These are phyloP conservation scores for Lepiota venenata DNA, from an alignment of 768 basidiomycete genomes.

Conservation along the genomic window DNA sequence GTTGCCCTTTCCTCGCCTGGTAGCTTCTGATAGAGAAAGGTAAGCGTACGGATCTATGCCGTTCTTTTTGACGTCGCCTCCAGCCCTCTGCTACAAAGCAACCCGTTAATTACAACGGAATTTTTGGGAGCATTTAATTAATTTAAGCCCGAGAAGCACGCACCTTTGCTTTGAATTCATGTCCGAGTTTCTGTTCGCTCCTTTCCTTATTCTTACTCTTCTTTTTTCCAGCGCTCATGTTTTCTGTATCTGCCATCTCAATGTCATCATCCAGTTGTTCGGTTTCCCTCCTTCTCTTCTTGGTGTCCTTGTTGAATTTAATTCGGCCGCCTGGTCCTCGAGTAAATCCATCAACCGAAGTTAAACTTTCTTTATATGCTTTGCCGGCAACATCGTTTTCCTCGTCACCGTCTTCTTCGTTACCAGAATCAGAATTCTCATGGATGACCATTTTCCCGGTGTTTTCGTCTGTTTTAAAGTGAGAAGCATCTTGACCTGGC, in stretches of 20 bases:
- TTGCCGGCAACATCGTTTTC: conserved; percentile 54
- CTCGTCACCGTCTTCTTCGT: conserved; percentile 34
- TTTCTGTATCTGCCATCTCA: conserved; percentile 74
- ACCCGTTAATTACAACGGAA: conserved; percentile 9
- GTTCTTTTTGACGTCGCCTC: conserved; percentile 88
- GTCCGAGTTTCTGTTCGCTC: conserved; percentile 54
- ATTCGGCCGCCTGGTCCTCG: conserved; percentile 80
- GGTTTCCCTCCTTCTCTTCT: conserved; percentile 79
- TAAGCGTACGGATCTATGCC: conserved; percentile 94
- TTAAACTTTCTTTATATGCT: conserved; percentile 81
- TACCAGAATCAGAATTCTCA: conserved; percentile 48
- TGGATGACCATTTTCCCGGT: conserved; percentile 79
- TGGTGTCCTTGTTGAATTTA: conserved; percentile 97
- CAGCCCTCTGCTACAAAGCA: conserved; percentile 69
- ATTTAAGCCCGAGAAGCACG: conserved; percentile 19
- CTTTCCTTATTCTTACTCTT: conserved; percentile 47
- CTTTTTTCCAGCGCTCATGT: conserved; percentile 37
- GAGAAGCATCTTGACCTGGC: conserved; percentile 82
- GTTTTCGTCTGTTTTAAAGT: conserved; percentile 85
- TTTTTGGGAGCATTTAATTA: not conserved
- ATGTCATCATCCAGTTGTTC: conserved; percentile 55
- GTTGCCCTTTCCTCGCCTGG: conserved; percentile 52
- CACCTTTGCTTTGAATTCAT: conserved; percentile 96
- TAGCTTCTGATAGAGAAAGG: conserved; percentile 77
- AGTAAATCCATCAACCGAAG: conserved; percentile 87